A percentile compares a stretch with the other conserved stretches of the same genome.
phyloP scores from a whole-genome alignment of 179 eudicot genomes.

The Silene noctiflora region DNA sequence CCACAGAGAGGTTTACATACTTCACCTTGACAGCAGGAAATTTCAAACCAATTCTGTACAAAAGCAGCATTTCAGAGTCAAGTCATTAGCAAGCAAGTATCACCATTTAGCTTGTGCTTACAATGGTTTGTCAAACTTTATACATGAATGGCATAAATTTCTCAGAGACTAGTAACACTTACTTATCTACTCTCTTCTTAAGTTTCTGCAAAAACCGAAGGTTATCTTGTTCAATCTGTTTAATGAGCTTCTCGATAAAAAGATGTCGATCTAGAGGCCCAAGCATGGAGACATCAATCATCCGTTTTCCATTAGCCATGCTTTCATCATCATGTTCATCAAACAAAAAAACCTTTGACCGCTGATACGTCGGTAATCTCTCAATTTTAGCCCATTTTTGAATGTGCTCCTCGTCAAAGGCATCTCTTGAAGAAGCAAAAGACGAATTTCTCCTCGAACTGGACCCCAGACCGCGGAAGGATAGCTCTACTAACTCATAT shows the following conservation, averaged over 20 bases:
- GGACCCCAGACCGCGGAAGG: conserved; percentile 33
- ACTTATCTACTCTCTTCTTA: conserved; percentile 62
- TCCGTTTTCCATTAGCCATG: conserved; percentile 39
- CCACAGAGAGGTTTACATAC: conserved; percentile 51
- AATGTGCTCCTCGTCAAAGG: conserved; percentile 29
- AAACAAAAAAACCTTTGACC: conserved; percentile 50
- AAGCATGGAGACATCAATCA: conserved; percentile 60
- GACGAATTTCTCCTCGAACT: conserved; percentile 39
- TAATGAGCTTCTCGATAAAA: conserved; percentile 68
- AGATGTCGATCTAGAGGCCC: conserved; percentile 51
- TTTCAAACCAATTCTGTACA: conserved; percentile 55
- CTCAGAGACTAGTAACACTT: conserved; percentile 17
- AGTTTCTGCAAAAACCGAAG: conserved; percentile 60
- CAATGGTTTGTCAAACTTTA: not conserved
- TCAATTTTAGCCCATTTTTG: conserved; percentile 42
- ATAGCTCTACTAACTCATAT: conserved; percentile 44
- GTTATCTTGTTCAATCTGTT: conserved; percentile 67
- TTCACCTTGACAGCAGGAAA: conserved; percentile 64
- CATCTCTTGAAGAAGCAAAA: conserved; percentile 29
- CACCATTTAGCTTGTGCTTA: not conserved
- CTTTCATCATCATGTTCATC: conserved; percentile 38
- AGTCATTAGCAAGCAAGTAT: conserved; percentile 8
- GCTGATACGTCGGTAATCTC: conserved; percentile 42
- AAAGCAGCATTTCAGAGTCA: conserved; percentile 14
- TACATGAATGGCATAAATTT: not conserved